phyloP scores from a whole-genome alignment of 73 alveolate genomes.

The Urostyla sp. region DNA sequence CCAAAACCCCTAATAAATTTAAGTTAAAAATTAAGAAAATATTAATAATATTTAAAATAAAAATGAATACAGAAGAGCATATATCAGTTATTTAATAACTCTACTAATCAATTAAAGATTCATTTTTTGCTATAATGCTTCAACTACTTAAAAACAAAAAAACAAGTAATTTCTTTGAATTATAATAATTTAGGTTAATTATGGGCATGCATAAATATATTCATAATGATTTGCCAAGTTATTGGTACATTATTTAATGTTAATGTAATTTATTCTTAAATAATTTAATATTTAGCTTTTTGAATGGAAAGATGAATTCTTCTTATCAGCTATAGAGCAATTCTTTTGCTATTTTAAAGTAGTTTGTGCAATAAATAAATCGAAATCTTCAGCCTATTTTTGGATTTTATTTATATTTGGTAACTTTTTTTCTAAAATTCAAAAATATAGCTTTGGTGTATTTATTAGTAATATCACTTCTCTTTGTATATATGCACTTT shows the following conservation, averaged over 20 bases:
- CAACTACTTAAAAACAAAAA: constrained; percentile 30
- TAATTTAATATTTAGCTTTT: neutral
- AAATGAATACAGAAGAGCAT: no score
- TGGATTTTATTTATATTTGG: constrained; percentile 41
- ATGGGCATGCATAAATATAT: constrained; percentile 38
- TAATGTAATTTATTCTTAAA: neutral
- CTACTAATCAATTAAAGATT: no score
- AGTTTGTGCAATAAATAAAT: constrained; percentile 3
- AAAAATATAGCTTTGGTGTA: constrained; percentile 18
- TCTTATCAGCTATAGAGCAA: neutral
- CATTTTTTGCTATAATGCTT: constrained; percentile 40
- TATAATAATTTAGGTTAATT: neutral
- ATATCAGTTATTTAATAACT: no score
- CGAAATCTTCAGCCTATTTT: constrained; percentile 12
- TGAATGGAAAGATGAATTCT: constrained; percentile 25
- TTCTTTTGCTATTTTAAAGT: constrained; percentile 27
- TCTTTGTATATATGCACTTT: constrained; percentile 22
- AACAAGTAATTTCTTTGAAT: constrained; percentile 22
- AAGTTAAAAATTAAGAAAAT: no score
- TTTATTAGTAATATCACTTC: neutral
- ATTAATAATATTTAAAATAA: no score
- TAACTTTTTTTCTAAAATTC: neutral
- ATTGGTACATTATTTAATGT: constrained; percentile 29
- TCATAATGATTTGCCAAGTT: constrained; percentile 28
- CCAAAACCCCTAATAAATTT: no score